Evolutionary conservation across 202 grass and related monocot genomes (phyloP).

Genomic region (Brachypodium distachyon): DNA sequence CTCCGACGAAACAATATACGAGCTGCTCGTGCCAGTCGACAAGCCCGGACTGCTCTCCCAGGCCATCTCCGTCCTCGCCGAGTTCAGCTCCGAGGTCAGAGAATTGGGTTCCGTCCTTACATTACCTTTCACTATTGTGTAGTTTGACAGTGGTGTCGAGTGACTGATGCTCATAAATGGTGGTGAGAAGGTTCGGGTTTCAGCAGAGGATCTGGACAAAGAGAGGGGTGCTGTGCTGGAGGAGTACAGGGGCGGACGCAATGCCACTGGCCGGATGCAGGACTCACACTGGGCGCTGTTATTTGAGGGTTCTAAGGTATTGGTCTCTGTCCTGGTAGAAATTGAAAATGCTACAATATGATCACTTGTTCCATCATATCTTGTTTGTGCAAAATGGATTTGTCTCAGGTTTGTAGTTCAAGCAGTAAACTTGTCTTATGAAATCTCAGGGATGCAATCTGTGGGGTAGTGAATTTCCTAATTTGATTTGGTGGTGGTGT

Average conservation of each 20-base stretch:
- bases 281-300: conserved; percentile 92
- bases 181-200: conserved; percentile 57
- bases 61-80: conserved; percentile 82
- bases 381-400: not conserved
- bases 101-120: not conserved
- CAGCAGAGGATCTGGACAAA: conserved; percentile 88
- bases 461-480: not conserved
- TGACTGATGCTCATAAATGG: conserved; percentile 4
- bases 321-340: not conserved
- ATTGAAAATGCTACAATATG: not conserved
- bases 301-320: conserved; percentile 93
- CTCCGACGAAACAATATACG: conserved; percentile 96
- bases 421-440: not conserved
- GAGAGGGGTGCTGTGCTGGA: conserved; percentile 93
- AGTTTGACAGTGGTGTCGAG: not conserved
- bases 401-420: not conserved
- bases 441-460: not conserved
- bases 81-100: conserved; percentile 96
- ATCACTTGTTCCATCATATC: conserved; percentile 1
- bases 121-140: not conserved
- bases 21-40: conserved; percentile 93
- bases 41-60: conserved; percentile 84
- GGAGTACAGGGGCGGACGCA: conserved; percentile 94
- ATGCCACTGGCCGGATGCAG: conserved; percentile 87
- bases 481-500: not conserved